Evolutionary conservation across 208 protist genomes (phyloP).

Genomic region (Leishmania gerbilli): DNA sequence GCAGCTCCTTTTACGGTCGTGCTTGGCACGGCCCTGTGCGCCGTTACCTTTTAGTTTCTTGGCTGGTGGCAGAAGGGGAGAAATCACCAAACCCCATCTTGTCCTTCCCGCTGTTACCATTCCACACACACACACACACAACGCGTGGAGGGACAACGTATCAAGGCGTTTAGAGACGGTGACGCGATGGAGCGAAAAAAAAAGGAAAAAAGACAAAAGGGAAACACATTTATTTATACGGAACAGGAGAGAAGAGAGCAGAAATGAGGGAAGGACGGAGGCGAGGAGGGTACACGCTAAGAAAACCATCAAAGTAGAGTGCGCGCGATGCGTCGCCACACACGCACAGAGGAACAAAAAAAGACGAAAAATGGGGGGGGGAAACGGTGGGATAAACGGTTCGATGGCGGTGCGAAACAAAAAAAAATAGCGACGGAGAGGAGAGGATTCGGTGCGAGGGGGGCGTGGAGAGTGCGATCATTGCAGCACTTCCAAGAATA

Average conservation of each 20-base stretch:
- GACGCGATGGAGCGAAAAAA: neutral
- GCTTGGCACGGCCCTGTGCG: neutral
- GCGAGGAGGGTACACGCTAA: neutral
- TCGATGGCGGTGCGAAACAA: neutral
- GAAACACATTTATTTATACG: neutral
- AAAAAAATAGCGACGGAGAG: neutral
- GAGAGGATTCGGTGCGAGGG: neutral
- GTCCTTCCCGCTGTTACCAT: neutral
- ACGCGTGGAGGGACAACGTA: neutral
- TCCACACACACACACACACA: neutral
- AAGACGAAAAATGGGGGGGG: neutral
- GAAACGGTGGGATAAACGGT: neutral
- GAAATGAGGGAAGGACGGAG: neutral
- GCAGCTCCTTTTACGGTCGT: neutral
- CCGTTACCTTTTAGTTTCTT: no score
- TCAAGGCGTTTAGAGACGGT: neutral
- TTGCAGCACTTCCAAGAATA: neutral
- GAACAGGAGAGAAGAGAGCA: no score
- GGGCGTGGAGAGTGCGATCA: neutral
- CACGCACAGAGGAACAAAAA: neutral
- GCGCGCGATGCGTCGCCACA: neutral
- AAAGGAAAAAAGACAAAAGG: no score
- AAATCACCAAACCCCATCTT: neutral
- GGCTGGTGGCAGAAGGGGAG: neutral
- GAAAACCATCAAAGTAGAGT: neutral